A percentile compares a stretch with the other conserved stretches of the same genome.
These are phyloP conservation scores for Phoma sp. DNA, from an alignment of 2,329 filamentous ascomycete genomes.

Conservation along the genomic window DNA sequence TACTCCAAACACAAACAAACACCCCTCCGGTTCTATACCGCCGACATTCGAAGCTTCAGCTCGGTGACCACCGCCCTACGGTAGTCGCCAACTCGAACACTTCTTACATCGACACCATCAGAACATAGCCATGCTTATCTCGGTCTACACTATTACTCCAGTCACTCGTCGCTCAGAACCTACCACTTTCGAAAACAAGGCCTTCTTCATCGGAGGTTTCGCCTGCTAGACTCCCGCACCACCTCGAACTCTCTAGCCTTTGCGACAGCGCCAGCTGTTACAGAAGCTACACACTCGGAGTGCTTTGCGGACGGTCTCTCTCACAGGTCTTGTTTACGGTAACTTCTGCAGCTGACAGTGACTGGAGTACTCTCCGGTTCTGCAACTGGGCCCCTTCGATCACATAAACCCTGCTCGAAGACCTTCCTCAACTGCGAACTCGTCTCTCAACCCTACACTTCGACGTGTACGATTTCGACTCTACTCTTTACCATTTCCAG, in stretches of 20 bases:
- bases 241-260: slow-evolving; percentile 45
- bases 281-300: slow-evolving; percentile 47
- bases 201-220: slow-evolving; percentile 47
- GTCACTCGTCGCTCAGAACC: slow-evolving; percentile 54
- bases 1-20: slow-evolving; percentile 27
- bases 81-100: slow-evolving; percentile 40
- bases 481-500: slow-evolving; percentile 24
- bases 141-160: slow-evolving; percentile 46
- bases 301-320: slow-evolving; percentile 48
- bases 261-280: slow-evolving; percentile 45
- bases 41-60: slow-evolving; percentile 37
- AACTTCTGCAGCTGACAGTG: slow-evolving; percentile 54
- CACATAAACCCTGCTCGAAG: slow-evolving; percentile 43
- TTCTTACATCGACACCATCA: slow-evolving; percentile 33
- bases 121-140: slow-evolving; percentile 47
- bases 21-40: slow-evolving; percentile 13
- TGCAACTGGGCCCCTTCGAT: slow-evolving; percentile 44
- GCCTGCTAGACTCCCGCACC: slow-evolving; percentile 48
- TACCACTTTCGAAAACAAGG: slow-evolving; percentile 50
- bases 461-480: slow-evolving; percentile 26
- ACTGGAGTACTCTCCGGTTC: slow-evolving; percentile 49
- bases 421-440: slow-evolving; percentile 37
- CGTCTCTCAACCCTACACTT: slow-evolving; percentile 39
- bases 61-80: slow-evolving; percentile 33
- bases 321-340: slow-evolving; percentile 50